Percentiles rank a stretch among this genome's conserved stretches.
Conservation (phyloP, 352 stramenopile genomes). For the Pythium myriotylum region DNA sequence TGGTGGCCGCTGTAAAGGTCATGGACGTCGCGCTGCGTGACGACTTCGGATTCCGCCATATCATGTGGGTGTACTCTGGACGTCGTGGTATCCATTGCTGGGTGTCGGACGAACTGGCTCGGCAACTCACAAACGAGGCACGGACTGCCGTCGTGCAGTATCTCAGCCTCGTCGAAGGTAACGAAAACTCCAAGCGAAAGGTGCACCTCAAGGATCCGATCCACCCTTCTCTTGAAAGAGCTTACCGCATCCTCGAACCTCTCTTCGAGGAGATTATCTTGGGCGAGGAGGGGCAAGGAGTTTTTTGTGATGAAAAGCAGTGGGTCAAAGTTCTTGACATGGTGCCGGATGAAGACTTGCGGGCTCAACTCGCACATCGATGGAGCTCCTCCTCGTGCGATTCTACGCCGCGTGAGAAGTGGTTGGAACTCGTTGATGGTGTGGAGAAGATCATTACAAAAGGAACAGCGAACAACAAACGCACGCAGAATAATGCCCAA, state of each 20-base stretch:
- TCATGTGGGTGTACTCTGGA: constrained; percentile 99
- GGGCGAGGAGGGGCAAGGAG: constrained; percentile 88
- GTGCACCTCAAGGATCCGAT: constrained; percentile 92
- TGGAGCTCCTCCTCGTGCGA: constrained; percentile 57
- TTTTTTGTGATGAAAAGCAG: constrained; percentile 87
- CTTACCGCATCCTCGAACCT: constrained; percentile 94
- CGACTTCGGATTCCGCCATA: constrained; percentile 98
- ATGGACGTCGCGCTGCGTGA: constrained; percentile 90
- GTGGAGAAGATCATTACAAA: constrained; percentile 73
- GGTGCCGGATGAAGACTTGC: constrained; percentile 90
- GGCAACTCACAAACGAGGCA: constrained; percentile 95
- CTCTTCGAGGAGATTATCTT: constrained; percentile 94
- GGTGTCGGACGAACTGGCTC: constrained; percentile 96
- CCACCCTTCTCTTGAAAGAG: constrained; percentile 94
- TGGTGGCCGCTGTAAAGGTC: constrained; percentile 97
- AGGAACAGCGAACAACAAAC: constrained; percentile 52
- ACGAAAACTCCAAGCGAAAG: constrained; percentile 88
- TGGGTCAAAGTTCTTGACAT: constrained; percentile 93
- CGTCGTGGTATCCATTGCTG: constrained; percentile 99
- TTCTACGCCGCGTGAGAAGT: constrained; percentile 86
- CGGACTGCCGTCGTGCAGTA: constrained; percentile 96
- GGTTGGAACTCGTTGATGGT: constrained; percentile 76
- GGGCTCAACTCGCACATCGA: constrained; percentile 53
- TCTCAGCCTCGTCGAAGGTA: constrained; percentile 93
- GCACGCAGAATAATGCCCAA: constrained; percentile 27